These are phyloP conservation scores for Aspergillus nanangensis DNA, from an alignment of 495 filamentous ascomycete genomes.

Conservation along the genomic window DNA sequence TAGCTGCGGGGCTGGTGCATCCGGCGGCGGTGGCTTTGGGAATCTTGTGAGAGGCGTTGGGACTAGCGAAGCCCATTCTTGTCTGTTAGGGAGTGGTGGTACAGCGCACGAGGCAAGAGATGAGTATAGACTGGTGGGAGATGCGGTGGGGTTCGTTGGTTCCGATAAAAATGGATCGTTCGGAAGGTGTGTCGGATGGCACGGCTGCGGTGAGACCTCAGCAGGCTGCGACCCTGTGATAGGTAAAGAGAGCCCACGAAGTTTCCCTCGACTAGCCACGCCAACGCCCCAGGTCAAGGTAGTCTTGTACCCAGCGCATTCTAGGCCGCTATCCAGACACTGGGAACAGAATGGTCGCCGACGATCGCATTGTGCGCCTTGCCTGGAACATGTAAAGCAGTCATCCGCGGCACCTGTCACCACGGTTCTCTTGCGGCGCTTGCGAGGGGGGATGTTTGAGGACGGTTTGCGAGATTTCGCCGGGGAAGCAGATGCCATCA, in stretches of 20 bases:
- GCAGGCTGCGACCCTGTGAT: slow-evolving; percentile 46
- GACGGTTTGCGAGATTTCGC: slow-evolving; percentile 25
- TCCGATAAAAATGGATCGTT: not conserved
- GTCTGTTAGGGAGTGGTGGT: not conserved
- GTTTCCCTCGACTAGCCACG: slow-evolving; percentile 92
- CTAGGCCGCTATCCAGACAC: slow-evolving; percentile 85
- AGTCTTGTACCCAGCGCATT: slow-evolving; percentile 96
- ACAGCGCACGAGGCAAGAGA: not conserved
- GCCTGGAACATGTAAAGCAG: slow-evolving; percentile 89
- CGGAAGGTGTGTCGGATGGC: not conserved
- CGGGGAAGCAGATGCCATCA: slow-evolving; percentile 22
- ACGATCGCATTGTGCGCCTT: slow-evolving; percentile 81
- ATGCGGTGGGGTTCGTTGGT: not conserved
- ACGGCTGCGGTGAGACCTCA: slow-evolving; percentile 10
- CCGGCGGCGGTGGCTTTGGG: too few species aligned
- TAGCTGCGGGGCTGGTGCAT: too few species aligned
- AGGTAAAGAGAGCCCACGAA: slow-evolving; percentile 82
- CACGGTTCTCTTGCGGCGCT: slow-evolving; percentile 82
- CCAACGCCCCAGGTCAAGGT: slow-evolving; percentile 97
- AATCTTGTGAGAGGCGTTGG: too few species aligned
- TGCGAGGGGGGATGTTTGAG: slow-evolving; percentile 46
- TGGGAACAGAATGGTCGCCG: slow-evolving; percentile 92
- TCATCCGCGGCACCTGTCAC: slow-evolving; percentile 89
- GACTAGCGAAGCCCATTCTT: not conserved
- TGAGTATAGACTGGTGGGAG: not conserved